phyloP scores from a whole-genome alignment of 345 rosid genomes.

The Sonneratia alba region DNA sequence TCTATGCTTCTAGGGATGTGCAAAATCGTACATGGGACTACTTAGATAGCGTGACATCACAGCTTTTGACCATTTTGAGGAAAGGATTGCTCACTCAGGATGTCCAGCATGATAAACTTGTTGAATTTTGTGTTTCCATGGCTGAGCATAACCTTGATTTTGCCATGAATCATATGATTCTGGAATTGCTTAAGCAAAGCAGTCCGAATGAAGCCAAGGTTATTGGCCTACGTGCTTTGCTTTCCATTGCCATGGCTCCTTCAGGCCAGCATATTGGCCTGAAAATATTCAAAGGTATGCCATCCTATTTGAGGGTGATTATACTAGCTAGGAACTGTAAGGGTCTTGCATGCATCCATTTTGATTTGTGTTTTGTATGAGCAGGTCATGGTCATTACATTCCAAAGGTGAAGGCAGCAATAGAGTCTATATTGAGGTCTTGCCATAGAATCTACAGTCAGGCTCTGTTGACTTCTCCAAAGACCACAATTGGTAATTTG shows the following conservation, averaged over 20 bases:
- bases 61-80: conserved; percentile 73
- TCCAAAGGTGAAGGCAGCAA: conserved; percentile 96
- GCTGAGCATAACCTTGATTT: conserved; percentile 99
- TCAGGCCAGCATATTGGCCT: conserved; percentile 77
- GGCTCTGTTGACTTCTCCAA: conserved; percentile 90
- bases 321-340: conserved; percentile 10
- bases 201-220: conserved; percentile 95
- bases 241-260: conserved; percentile 87
- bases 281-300: conserved; percentile 79
- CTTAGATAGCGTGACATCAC: conserved; percentile 95
- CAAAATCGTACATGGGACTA: conserved; percentile 96
- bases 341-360: background rate
- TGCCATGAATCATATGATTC: conserved; percentile 93
- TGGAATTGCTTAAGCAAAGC: conserved; percentile 92
- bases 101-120: conserved; percentile 94
- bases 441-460: conserved; percentile 76
- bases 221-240: conserved; percentile 92
- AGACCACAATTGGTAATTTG: conserved; percentile 61
- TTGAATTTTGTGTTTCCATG: conserved; percentile 92
- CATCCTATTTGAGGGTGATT: background rate
- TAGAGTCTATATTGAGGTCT: conserved; percentile 85
- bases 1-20: conserved; percentile 86
- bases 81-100: conserved; percentile 96
- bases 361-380: conserved; percentile 15
- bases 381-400: conserved; percentile 85